These are phyloP conservation scores for Candida pseudoviswanathii DNA, from an alignment of 1,139 yeast species.

Conservation along the genomic window DNA sequence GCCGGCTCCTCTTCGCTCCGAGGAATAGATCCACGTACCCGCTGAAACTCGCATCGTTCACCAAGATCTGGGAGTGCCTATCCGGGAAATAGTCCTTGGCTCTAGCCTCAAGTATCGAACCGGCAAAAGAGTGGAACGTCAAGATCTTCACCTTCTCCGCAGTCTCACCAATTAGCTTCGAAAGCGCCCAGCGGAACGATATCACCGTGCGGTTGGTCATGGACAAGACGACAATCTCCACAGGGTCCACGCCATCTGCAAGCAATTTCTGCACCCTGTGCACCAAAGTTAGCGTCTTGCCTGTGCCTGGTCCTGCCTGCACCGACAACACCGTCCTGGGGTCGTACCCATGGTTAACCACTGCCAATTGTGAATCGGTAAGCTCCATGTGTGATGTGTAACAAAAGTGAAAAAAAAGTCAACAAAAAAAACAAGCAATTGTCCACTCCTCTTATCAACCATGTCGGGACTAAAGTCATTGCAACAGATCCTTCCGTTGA, in stretches of 20 bases:
- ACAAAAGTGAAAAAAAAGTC: neutral
- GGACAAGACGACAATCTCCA: slow-evolving; percentile 61
- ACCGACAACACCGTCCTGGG: slow-evolving; percentile 43
- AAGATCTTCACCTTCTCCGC: slow-evolving; percentile 42
- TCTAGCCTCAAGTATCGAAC: slow-evolving; percentile 45
- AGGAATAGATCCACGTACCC: slow-evolving; percentile 29
- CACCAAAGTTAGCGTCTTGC: slow-evolving; percentile 67
- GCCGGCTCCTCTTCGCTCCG: slow-evolving; percentile 24
- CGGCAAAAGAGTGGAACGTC: slow-evolving; percentile 69
- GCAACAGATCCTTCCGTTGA: slow-evolving; percentile 15
- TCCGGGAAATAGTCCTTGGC: slow-evolving; percentile 25
- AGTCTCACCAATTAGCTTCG: slow-evolving; percentile 32
- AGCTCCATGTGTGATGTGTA: slow-evolving; percentile 7
- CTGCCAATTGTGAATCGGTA: slow-evolving; percentile 12
- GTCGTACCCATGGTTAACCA: slow-evolving; percentile 7
- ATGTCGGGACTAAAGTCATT: slow-evolving; percentile 13
- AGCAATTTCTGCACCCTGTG: slow-evolving; percentile 55
- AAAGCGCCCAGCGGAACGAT: slow-evolving; percentile 46
- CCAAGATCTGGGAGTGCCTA: slow-evolving; percentile 34
- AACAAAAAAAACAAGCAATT: slow-evolving; percentile 2
- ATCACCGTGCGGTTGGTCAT: slow-evolving; percentile 73
- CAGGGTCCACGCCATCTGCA: slow-evolving; percentile 43
- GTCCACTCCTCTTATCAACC: neutral
- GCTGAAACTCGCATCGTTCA: slow-evolving; percentile 58
- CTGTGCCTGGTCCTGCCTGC: slow-evolving; percentile 76